Conservation (phyloP, 2,329 filamentous ascomycete species). For the Fusarium coicis region DNA sequence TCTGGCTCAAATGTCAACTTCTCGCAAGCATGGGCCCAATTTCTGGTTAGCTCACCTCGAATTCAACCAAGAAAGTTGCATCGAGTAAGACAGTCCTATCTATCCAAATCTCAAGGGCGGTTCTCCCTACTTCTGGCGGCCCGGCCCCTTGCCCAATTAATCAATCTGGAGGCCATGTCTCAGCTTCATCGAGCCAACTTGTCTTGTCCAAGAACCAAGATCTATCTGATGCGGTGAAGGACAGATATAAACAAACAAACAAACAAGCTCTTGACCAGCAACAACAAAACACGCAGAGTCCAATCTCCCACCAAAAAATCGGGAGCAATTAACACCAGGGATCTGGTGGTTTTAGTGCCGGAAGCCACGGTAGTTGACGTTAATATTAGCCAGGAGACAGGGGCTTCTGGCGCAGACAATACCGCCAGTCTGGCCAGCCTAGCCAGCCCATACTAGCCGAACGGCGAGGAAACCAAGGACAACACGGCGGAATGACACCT, state of each 20-base stretch:
- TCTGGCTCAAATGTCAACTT: slow-evolving; percentile 15
- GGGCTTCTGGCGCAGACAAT: slow-evolving; percentile 16
- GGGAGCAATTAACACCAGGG: slow-evolving; percentile 3
- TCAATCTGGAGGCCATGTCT: slow-evolving; percentile 13
- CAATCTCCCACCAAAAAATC: slow-evolving; percentile 17
- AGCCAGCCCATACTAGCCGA: slow-evolving; percentile 29
- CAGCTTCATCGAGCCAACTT: slow-evolving; percentile 27
- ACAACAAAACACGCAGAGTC: background rate
- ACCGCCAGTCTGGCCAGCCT: slow-evolving; percentile 36
- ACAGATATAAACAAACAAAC: background rate
- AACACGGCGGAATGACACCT: slow-evolving; percentile 33
- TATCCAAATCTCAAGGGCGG: background rate
- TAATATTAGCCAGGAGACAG: slow-evolving; percentile 23
- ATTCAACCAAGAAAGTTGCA: background rate
- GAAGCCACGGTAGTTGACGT: slow-evolving; percentile 35
- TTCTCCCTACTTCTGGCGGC: background rate
- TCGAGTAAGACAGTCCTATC: slow-evolving; percentile 9
- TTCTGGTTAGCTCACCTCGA: slow-evolving; percentile 8
- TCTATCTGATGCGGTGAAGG: slow-evolving; percentile 7
- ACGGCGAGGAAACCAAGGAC: slow-evolving; percentile 23
- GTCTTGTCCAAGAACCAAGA: slow-evolving; percentile 16
- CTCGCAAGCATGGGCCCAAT: slow-evolving; percentile 5
- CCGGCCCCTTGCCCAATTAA: background rate
- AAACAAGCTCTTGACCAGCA: background rate
- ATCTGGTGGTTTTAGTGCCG: slow-evolving; percentile 13